Percentiles rank a stretch among this genome's conserved stretches.
phyloP scores from a whole-genome alignment of 768 basidiomycete species.

The Gelatoporia subvermispora region DNA sequence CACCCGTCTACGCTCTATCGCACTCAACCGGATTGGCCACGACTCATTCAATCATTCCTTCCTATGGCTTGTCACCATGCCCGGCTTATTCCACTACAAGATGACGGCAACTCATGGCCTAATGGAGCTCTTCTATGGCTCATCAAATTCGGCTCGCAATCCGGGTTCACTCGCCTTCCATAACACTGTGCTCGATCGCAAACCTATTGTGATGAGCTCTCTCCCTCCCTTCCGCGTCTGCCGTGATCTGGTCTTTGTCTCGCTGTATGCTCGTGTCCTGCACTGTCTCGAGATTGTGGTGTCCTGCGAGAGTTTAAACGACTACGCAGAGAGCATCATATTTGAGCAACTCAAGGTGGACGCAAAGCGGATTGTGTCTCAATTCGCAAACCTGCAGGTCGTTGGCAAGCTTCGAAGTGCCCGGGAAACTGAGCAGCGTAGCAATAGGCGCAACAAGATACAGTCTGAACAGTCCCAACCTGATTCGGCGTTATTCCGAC shows the following conservation, averaged over 20 bases:
- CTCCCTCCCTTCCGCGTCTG: constrained; percentile 25
- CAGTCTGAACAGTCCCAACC: too few species aligned
- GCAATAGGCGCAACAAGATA: too few species aligned
- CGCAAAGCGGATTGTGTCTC: constrained; percentile 13
- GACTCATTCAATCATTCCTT: constrained; percentile 21
- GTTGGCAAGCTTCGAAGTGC: constrained; percentile 17
- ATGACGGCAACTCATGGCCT: constrained; percentile 29
- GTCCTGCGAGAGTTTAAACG: constrained; percentile 7
- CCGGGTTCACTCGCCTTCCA: constrained; percentile 31
- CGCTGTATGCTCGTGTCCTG: constrained; percentile 29
- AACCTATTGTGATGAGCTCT: constrained; percentile 22
- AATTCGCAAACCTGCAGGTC: constrained; percentile 11
- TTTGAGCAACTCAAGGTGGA: constrained; percentile 18
- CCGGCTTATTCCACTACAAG: constrained; percentile 35
- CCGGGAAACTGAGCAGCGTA: not conserved
- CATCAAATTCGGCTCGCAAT: constrained; percentile 12
- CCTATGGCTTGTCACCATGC: constrained; percentile 22
- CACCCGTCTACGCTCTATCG: constrained; percentile 25
- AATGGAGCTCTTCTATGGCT: constrained; percentile 29
- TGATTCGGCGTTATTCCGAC: not conserved
- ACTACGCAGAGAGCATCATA: constrained; percentile 10
- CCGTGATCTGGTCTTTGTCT: constrained; percentile 32
- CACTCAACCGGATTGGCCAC: constrained; percentile 27
- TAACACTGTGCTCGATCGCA: constrained; percentile 25
- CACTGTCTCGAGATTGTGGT: constrained; percentile 29